phyloP scores from a whole-genome alignment of 768 basidiomycete genomes.

The Lactarius indigo region DNA sequence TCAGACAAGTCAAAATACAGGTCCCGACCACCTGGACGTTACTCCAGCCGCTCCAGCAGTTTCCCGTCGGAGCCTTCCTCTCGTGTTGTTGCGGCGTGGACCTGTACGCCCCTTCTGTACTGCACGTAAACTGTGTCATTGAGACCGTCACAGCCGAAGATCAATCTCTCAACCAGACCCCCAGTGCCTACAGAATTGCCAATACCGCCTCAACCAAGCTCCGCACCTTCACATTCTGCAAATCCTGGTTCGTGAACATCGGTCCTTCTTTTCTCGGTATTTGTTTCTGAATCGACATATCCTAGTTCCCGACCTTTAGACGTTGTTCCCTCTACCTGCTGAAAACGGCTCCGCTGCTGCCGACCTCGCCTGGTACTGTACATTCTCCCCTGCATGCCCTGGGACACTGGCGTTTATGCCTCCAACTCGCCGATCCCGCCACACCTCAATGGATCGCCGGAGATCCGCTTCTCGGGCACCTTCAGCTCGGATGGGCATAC shows the following conservation, averaged over 20 bases:
- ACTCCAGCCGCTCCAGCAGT: background rate
- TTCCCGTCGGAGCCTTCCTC: slow-evolving; percentile 15
- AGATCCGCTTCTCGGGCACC: slow-evolving; percentile 32
- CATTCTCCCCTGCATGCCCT: slow-evolving; percentile 41
- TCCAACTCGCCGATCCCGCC: slow-evolving; percentile 34
- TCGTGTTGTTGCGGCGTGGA: slow-evolving; percentile 3
- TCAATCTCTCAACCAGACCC: slow-evolving; percentile 21
- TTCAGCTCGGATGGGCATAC: slow-evolving; percentile 31
- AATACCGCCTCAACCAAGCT: background rate
- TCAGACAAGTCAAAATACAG: background rate
- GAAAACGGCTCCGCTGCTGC: slow-evolving; percentile 37
- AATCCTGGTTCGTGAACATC: background rate
- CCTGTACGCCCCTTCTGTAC: slow-evolving; percentile 2
- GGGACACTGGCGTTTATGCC: slow-evolving; percentile 44
- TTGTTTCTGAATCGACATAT: background rate
- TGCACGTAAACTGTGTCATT: background rate
- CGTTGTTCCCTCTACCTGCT: slow-evolving; percentile 37
- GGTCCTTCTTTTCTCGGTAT: background rate
- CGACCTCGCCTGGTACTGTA: slow-evolving; percentile 45
- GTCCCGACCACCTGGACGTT: background rate
- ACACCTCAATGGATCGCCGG: slow-evolving; percentile 28
- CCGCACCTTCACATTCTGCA: background rate
- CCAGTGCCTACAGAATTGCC: background rate
- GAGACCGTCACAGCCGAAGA: slow-evolving; percentile 15
- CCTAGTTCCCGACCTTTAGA: slow-evolving; percentile 25